Percentiles rank a stretch among this genome's conserved stretches.
Conservation (phyloP, 257 asterid genomes). For the Buddleja alternifolia region DNA sequence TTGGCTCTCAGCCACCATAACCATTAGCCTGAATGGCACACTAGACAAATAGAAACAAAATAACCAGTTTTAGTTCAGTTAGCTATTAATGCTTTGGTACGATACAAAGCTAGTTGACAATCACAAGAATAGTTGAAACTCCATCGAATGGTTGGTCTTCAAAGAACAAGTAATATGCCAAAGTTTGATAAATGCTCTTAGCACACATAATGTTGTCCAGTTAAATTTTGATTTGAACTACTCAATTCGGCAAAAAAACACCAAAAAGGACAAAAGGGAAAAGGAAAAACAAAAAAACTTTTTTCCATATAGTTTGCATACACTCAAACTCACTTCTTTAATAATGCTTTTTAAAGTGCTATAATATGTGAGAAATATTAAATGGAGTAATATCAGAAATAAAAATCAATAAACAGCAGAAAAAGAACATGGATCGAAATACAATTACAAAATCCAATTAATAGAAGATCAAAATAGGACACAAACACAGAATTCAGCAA, state of each 20-base stretch:
- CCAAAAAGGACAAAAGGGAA: background rate
- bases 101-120: background rate
- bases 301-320: background rate
- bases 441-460: background rate
- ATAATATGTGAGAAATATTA: background rate
- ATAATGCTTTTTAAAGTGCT: background rate
- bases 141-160: background rate
- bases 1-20: constrained; percentile 31
- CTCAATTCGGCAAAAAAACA: background rate
- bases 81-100: background rate
- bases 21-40: background rate
- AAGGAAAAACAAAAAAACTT: background rate
- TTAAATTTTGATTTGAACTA: background rate
- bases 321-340: background rate
- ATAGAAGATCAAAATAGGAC: too few relatives aligned
- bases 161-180: background rate
- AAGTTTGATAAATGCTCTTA: constrained; percentile 1
- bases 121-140: background rate
- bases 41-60: constrained; percentile 12
- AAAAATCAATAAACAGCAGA: background rate
- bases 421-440: background rate
- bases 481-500: background rate
- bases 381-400: background rate
- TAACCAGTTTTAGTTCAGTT: background rate
- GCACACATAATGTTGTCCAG: background rate